Evolutionary conservation across 352 stramenopile species (phyloP).

Genomic region (Phytophthora cactorum): DNA sequence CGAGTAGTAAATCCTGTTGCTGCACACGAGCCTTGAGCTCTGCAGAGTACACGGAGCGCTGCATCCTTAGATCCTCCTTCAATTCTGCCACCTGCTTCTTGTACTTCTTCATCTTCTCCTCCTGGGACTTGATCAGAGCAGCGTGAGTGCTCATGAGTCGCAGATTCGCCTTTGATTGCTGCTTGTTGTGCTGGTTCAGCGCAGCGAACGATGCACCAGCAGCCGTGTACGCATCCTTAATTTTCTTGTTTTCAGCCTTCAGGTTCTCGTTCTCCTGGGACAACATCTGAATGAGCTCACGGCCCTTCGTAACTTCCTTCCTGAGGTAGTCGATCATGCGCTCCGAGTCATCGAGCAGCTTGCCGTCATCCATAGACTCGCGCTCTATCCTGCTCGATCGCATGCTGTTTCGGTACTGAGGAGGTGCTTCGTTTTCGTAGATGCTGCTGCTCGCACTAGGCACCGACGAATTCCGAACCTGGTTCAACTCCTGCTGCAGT

Average conservation of each 20-base stretch:
- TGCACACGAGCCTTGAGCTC: slow-evolving; percentile 74
- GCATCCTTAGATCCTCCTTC: slow-evolving; percentile 84
- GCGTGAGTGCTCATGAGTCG: slow-evolving; percentile 90
- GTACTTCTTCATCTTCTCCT: slow-evolving; percentile 92
- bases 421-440: slow-evolving; percentile 51
- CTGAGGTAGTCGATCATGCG: slow-evolving; percentile 87
- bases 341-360: slow-evolving; percentile 83
- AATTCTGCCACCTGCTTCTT: slow-evolving; percentile 85
- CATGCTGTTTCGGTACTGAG: slow-evolving; percentile 28
- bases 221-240: slow-evolving; percentile 94
- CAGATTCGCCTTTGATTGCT: slow-evolving; percentile 93
- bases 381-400: slow-evolving; percentile 41
- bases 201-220: slow-evolving; percentile 92
- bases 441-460: slow-evolving; percentile 38
- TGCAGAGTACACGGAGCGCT: slow-evolving; percentile 79
- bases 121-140: slow-evolving; percentile 86
- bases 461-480: slow-evolving; percentile 60
- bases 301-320: slow-evolving; percentile 79
- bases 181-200: slow-evolving; percentile 94
- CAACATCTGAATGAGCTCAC: slow-evolving; percentile 69
- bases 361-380: slow-evolving; percentile 64
- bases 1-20: slow-evolving; percentile 41
- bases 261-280: slow-evolving; percentile 83
- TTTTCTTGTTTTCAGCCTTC: slow-evolving; percentile 89
- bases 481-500: slow-evolving; percentile 69